Evolutionary conservation across 2,329 filamentous ascomycete species (phyloP).

Genomic region (Harringtonia aguacate): DNA sequence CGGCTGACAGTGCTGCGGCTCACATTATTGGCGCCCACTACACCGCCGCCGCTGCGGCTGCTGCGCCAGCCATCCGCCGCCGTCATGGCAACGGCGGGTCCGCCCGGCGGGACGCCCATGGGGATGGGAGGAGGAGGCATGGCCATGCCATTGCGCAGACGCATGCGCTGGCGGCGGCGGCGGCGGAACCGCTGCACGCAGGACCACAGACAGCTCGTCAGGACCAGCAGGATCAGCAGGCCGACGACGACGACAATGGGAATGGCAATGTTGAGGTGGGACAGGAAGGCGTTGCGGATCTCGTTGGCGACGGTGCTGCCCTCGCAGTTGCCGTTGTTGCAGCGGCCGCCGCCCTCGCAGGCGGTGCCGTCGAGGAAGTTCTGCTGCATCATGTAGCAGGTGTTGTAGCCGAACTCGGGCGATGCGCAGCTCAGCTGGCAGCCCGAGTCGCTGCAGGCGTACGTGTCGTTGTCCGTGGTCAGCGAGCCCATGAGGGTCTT

Average conservation of each 20-base stretch:
- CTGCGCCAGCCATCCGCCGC: no score
- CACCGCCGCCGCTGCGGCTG: no score
- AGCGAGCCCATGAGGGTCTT: slow-evolving; percentile 69
- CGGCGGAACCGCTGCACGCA: slow-evolving; percentile 33
- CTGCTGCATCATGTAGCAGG: slow-evolving; percentile 70
- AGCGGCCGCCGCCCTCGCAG: slow-evolving; percentile 71
- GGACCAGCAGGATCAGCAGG: slow-evolving; percentile 55
- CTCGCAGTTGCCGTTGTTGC: slow-evolving; percentile 65
- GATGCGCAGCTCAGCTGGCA: slow-evolving; percentile 71
- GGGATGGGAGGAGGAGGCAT: no score
- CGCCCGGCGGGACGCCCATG: no score
- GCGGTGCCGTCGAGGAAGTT: slow-evolving; percentile 89
- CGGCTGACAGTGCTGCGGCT: background rate
- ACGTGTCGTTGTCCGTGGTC: slow-evolving; percentile 64
- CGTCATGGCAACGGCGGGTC: slow-evolving; percentile 7
- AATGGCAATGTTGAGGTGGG: slow-evolving; percentile 74
- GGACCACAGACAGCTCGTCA: slow-evolving; percentile 56
- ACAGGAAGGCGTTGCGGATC: slow-evolving; percentile 63
- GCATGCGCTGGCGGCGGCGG: slow-evolving; percentile 3
- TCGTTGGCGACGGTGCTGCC: slow-evolving; percentile 60
- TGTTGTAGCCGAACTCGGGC: slow-evolving; percentile 51
- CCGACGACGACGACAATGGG: slow-evolving; percentile 65
- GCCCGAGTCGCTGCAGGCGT: slow-evolving; percentile 61
- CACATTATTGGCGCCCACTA: slow-evolving; percentile 1
- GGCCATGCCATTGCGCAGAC: slow-evolving; percentile 1